A percentile compares a stretch with the other conserved stretches of the same genome.
Conservation (phyloP, 2,329 filamentous ascomycete species). For the Sclerotinia nivalis region DNA sequence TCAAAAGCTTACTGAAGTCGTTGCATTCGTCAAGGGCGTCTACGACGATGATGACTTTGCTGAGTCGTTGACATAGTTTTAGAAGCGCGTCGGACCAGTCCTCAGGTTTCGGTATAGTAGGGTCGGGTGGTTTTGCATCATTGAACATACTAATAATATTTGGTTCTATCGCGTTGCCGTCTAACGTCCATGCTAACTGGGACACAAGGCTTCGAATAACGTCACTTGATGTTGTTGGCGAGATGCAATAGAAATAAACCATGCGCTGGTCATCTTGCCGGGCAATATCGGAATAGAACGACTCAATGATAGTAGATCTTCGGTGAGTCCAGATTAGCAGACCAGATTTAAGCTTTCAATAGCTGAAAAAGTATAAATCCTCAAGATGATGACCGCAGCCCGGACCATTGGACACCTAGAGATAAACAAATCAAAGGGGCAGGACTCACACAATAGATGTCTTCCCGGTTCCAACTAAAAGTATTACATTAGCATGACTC, state of each 20-base stretch:
- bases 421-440: neutral
- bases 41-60: neutral
- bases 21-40: conserved; percentile 8
- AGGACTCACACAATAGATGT: neutral
- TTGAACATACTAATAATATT: neutral
- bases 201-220: conserved; percentile 8
- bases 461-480: neutral
- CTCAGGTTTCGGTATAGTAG: neutral
- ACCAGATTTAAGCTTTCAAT: neutral
- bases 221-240: conserved; percentile 11
- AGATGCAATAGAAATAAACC: conserved; percentile 8
- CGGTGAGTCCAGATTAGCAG: neutral
- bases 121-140: neutral
- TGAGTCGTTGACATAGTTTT: neutral
- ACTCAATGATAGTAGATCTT: conserved; percentile 3
- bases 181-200: conserved; percentile 6
- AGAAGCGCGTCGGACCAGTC: neutral
- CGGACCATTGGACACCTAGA: neutral
- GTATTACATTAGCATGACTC: neutral
- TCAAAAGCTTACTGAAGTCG: neutral
- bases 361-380: neutral
- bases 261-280: conserved; percentile 1
- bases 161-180: neutral
- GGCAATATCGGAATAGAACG: conserved; percentile 7
- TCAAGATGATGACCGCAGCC: too few relatives aligned